Base-by-base conservation (phyloP, 345 rosid species). In the Hypericum androsaemum region DNA sequence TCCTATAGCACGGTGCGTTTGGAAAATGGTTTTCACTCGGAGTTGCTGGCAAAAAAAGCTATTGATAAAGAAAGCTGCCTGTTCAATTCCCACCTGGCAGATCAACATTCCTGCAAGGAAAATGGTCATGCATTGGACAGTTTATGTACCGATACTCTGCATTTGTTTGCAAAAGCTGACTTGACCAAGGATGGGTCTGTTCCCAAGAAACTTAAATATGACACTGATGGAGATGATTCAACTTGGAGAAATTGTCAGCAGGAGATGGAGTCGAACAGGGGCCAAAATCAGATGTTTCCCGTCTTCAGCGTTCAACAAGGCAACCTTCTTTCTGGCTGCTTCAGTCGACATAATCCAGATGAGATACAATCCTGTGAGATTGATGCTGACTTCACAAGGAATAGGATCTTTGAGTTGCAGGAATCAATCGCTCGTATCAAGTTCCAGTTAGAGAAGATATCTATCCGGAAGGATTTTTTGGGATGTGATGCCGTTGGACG, bases 401-500 rank as follows among this genome's bases (percentile, higher is more conserved):
- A 63, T 37, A 49, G 41, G 58, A 61, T 58, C 14, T 59, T 58
- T 45, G 41, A 49, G 8, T 57, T 72, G 66, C 65, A 53, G 72
- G 66, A 72, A 38, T 48, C 66, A 63, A 57, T 67, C 55, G 50
- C 58, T 45, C 6, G 35, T 50, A 35, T 72, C 36, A 72, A 72
- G 17, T 56, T 52, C 15, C 57, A 72, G 35, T 49, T 56, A 12
- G 54, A 22, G 50, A 51, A 59, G 53, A 57, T 48, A 49, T 67
- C 66, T 35, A 38, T 53, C 42, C 54, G 69, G 60, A 72, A 67
- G 57, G 72, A 72, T 8, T 43, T 53, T 41, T 48, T 72, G 47
- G 76, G 76, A 8, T 60, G 59, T 13, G 72, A 72, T 28, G 67
- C 63, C 64, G 57, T 66, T 43, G 76, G 76, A 39, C 60, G 64